phyloP scores from a whole-genome alignment of 2,329 filamentous ascomycete species.

The Nemania sp. region DNA sequence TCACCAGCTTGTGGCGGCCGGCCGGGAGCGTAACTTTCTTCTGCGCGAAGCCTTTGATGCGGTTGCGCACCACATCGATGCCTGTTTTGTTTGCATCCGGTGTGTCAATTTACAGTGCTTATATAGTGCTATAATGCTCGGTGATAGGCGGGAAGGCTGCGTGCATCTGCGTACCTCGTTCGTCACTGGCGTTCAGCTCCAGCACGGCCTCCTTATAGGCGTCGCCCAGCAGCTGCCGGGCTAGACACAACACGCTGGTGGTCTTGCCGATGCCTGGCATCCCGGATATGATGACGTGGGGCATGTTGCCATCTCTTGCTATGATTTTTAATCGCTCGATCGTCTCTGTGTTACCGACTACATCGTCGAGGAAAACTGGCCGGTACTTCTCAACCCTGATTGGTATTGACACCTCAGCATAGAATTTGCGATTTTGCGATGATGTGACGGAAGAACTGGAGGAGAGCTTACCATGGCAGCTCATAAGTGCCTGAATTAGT shows the following conservation, averaged over 20 bases:
- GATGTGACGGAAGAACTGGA: not conserved
- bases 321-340: slow-evolving; percentile 98
- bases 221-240: slow-evolving; percentile 86
- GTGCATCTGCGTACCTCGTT: no score
- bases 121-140: no score
- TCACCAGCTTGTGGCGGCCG: slow-evolving; percentile 93
- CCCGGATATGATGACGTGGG: slow-evolving; percentile 98
- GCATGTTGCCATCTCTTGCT: slow-evolving; percentile 98
- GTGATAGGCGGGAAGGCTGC: no score
- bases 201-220: slow-evolving; percentile 97
- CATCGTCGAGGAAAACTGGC: slow-evolving; percentile 90
- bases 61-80: slow-evolving; percentile 95
- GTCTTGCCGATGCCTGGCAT: slow-evolving; percentile 99
- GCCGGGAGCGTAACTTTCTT: slow-evolving; percentile 95
- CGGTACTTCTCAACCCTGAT: slow-evolving; percentile 98
- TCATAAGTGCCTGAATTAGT: slow-evolving; percentile 66
- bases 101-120: no score
- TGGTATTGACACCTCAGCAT: slow-evolving; percentile 27
- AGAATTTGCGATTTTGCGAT: no score
- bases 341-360: slow-evolving; percentile 97
- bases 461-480: slow-evolving; percentile 69
- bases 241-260: slow-evolving; percentile 90
- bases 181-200: slow-evolving; percentile 94
- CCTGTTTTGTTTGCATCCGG: slow-evolving; percentile 49
- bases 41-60: slow-evolving; percentile 98